phyloP scores from a whole-genome alignment of 306 rosid genomes.

The Glycine soja region DNA sequence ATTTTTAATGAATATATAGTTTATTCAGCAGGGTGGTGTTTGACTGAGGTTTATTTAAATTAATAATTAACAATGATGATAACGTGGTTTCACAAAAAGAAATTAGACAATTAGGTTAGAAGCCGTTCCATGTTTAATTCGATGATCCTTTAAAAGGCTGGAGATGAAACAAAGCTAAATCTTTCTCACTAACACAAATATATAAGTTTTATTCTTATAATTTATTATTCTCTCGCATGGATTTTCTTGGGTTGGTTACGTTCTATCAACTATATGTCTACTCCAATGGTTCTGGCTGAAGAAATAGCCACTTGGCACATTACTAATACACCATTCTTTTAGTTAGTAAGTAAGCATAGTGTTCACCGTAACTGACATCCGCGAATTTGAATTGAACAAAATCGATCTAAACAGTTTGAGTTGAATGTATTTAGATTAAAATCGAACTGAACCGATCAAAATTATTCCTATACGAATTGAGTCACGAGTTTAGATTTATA shows the following conservation, averaged over 20 bases:
- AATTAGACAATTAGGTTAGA: conserved; percentile 2
- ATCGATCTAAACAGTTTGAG: too few species aligned
- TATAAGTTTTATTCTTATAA: not conserved
- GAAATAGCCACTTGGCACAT: conserved; percentile 25
- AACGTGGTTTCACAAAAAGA: not conserved
- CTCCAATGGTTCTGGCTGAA: conserved; percentile 3
- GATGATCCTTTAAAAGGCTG: conserved; percentile 16
- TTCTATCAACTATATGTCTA: not conserved
- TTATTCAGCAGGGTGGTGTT: not conserved
- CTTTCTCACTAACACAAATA: not conserved
- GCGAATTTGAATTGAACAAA: too few species aligned
- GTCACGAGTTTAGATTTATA: too few species aligned
- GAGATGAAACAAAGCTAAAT: conserved; percentile 37
- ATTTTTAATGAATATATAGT: too few species aligned
- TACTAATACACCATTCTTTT: not conserved
- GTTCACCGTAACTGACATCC: too few species aligned
- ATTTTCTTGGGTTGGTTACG: conserved; percentile 30
- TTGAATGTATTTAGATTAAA: too few species aligned
- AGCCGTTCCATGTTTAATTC: not conserved
- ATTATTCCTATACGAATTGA: too few species aligned
- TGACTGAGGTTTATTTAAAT: conserved; percentile 17
- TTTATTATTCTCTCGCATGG: not conserved
- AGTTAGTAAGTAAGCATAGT: too few species aligned
- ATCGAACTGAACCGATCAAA: too few species aligned
- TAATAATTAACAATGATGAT: not conserved